Base-by-base conservation (phyloP, 345 rosid genomes). In the Kandelia obovata region DNA sequence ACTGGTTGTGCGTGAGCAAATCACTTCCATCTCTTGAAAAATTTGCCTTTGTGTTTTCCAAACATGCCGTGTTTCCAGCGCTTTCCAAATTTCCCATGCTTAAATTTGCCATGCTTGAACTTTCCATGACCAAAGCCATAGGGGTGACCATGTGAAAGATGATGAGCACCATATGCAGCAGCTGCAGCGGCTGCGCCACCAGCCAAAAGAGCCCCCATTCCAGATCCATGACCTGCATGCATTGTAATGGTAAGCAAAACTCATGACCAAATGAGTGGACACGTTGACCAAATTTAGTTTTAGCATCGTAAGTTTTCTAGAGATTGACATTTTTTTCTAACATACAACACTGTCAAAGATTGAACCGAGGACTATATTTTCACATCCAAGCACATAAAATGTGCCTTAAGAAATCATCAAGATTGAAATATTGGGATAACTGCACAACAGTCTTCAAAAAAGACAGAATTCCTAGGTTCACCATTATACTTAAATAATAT, bases 151-250 rank as follows among this genome's bases (percentile, higher is more conserved):
- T 89, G 97, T 31, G 86, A 31, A 62, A 87, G 5, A 53, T 85
- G 92, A 76, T 88, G 93, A 64, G 92, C 87, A 69, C 91, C 83
- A 31, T 84, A 92, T 46, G 84, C 86, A 8, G 89, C 88, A 1
- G 92, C 95, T 0, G 89, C 96, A 6, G 85, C 93, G 0, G 96
- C 90, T 1, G 81, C 88, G 9, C 88, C 92, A 59, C 97, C 98
- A 5, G 85, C 94, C 60, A 93, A 23, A 55, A 89, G 5, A 16
- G 80, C 69, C 78, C 96, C 98, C 74, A 89, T 66, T 49, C 89
- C 79, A 76, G 52, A 31, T 27, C 87, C 80, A 43, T 72, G 82
- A 32, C 87, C 90, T 84, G 79, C 62, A 61, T 84, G 79, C 62
- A 61, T 71, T 39, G 19, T 19, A 3, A 17, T 53, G 9, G 58